Base-by-base conservation (phyloP, 2,329 filamentous ascomycete genomes). In the Ustulina deusta region DNA sequence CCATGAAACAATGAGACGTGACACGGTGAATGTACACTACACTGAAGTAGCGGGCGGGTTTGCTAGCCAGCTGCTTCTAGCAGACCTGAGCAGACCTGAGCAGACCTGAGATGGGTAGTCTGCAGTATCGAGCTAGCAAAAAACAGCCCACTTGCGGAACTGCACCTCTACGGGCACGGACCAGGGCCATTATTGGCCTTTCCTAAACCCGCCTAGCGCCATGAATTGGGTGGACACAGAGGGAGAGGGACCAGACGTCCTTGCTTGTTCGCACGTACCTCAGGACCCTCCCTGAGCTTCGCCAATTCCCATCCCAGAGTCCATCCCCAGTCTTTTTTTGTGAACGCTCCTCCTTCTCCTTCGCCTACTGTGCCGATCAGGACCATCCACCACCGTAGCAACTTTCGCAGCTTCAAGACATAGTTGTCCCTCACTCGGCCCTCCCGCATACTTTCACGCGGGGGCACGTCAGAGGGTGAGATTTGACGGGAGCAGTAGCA, bases 401-500 rank as follows among this genome's bases (percentile, higher is more conserved):
- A 6, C 57, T 29, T 46, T 58, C 63, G 48, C 57, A 54, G 29
- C 49, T 27, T 52, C 56, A 51, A 60, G 42, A 11, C 48, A 60
- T 34, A 58, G 49, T 32, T 32, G 62, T 66, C 55, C 48, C 62
- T 63, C 58, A 52, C 59, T 48, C 65, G 42, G 58, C 61, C 59
- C 62, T 63, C 61, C 55, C 38, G 65, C 54, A 56, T n/a, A 66
- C 44, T 51, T 68, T 54, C 67, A 71, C 55, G 66, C 68, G 63
- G 66, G 66, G 72, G 49, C 55, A 68, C 51, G 68, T 65, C 66
- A 69, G 72, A 68, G 65, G 69, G 71, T 67, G 69, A 71, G 48
- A 70, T 65, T 65, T 67, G 71, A 69, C 71, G 61, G 61, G 46
- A 64, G 52, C 57, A 67, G 61, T 27, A 63, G 36, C 52, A 65